Evolutionary conservation across 176 grass and related monocot genomes (phyloP).

Genomic region (Phyllostachys edulis): DNA sequence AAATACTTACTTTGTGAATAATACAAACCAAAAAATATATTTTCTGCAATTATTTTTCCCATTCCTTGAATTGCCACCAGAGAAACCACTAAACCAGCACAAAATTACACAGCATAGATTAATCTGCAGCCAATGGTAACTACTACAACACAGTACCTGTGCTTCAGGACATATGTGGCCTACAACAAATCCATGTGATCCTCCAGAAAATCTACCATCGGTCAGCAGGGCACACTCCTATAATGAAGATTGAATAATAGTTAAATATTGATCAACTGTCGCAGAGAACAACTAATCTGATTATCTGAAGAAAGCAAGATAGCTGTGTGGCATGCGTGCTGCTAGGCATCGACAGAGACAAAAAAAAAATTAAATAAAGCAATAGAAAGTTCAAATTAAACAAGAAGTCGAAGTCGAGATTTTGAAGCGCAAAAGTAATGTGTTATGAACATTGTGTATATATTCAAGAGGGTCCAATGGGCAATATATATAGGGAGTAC

Average conservation of each 20-base stretch:
- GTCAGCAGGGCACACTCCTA: slow-evolving; percentile 93
- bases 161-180: slow-evolving; percentile 98
- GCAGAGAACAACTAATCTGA: background rate
- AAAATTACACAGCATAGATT: background rate
- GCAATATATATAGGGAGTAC: too few relatives aligned
- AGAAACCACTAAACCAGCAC: background rate
- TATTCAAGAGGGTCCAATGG: too few relatives aligned
- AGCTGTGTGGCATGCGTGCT: background rate
- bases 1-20: slow-evolving; percentile 40
- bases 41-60: background rate
- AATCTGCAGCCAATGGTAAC: background rate
- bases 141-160: slow-evolving; percentile 55
- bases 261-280: background rate
- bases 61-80: slow-evolving; percentile 22
- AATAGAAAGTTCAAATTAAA: background rate
- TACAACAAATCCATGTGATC: slow-evolving; percentile 98
- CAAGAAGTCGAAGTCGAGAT: background rate
- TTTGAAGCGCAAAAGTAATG: background rate
- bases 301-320: slow-evolving; percentile 18
- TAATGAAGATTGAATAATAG: slow-evolving; percentile 24
- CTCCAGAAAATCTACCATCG: slow-evolving; percentile 97
- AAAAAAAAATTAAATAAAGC: background rate
- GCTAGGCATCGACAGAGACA: background rate
- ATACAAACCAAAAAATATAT: background rate
- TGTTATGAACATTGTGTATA: too few relatives aligned